Base-by-base conservation (phyloP, 495 filamentous ascomycete genomes). In the Aspergillus campestris region DNA sequence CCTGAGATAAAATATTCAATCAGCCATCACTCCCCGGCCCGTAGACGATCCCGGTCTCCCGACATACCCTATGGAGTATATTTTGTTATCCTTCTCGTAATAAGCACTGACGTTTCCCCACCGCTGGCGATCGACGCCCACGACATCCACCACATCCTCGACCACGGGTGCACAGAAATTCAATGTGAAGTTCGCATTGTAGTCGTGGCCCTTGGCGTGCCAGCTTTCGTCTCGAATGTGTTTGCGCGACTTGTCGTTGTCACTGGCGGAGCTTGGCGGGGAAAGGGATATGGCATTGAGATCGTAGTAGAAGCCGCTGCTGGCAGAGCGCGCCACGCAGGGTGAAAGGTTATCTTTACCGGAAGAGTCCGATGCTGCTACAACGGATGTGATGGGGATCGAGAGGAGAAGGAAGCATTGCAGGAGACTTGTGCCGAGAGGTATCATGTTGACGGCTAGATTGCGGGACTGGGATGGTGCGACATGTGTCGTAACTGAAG, bases 101-200 rank as follows among this genome's bases (percentile, higher is more conserved):
- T 79, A 95, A n/a, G 92, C 92, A 64, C 87, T 91, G 54, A 97
- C 77, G 60, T 95, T 94, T 69, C 70, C 72, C 81, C 82, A 89
- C 32, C 70, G 55, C 40, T 66, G 56, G 48, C 78, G 69, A 0
- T 83, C 72, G 9, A 97, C 64, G 0, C 81, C 86, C 11, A 80
- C 76, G 6, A 89, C 82, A 51, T 89, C 73, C 15, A 81, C 73
- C 13, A 91, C 62, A 28, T 76, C 64, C 52, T 94, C 86, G 30
- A 97, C 77, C 15, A 95, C 88, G 1, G 89, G 77, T 36, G 77
- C 83, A 65, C 94, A 99, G 53, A 99, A 83, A 57, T 99, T 99
- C 44, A 99, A 59, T 1, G 89, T 96, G 60, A 99, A 97, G 65
- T 97, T 97, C 10, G 83, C 78, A 18, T 73, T 74, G 57, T 94